Evolutionary conservation across 108 stramenopile genomes (phyloP), one percentile per base, ranked within the genome.

Genomic region (Conticribra weissflogii): DNA sequence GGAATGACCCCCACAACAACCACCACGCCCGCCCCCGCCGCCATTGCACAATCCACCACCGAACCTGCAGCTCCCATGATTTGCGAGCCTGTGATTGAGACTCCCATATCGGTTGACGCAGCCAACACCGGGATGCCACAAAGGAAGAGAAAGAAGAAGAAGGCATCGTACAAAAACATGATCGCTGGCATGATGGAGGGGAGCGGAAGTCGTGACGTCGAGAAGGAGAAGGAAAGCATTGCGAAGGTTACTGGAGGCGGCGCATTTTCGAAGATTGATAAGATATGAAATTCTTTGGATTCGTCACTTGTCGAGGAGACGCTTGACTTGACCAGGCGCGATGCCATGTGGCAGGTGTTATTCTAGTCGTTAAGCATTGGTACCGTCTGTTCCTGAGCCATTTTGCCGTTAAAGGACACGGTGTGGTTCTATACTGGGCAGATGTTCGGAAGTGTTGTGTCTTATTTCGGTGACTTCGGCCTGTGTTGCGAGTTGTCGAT

Each of bases 111-210:
- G 3, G 31, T 2, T 63, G 48, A 33, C 68, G 12, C 31, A 56
- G 12, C 46, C 56, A 54, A 61, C 58, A 45, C 14, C 65, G 22
- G 67, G 9, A 28, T 49, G 23, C 65, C 67, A 7, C 65, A 48
- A 30, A 84, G 74, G 61, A 88, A 92, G 82, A 87, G 82, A 72
- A 93, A 91, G 83, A 92, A 92, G 62, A 96, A 96, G 82, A 96
- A 95, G 81, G 24, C 85, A 7, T 85, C 78, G 24, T 96, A 96
- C 81, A 96, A 96, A 74, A 73, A 74, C 47, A 91, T 96, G 91
- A 81, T 96, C 77, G 83, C 85, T 1, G 80, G 76, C 25, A 90
- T 93, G 88, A 59, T 70, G 60, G 77, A 72, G 41, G 73, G 68
- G 2, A 45, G 56, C 3, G 76, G 63, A 1, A 17, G 57, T 3